Conservation (phyloP, 495 filamentous ascomycete genomes). For the Pyrenopolyporus hunteri region DNA sequence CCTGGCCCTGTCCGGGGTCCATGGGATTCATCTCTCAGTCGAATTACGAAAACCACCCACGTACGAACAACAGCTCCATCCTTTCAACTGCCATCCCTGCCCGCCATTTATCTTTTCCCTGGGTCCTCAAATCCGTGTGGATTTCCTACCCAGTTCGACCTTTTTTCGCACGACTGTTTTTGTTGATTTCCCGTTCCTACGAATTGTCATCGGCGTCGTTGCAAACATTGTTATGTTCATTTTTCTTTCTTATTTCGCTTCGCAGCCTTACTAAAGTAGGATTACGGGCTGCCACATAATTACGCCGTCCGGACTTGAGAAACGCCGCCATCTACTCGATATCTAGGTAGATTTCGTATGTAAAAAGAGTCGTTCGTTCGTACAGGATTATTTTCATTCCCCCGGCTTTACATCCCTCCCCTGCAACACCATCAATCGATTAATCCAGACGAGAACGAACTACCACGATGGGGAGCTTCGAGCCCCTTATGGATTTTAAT, state of each 20-base stretch:
- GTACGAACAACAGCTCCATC: conserved; percentile 33
- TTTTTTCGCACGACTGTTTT: conserved; percentile 20
- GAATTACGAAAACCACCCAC: conserved; percentile 38
- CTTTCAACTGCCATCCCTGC: conserved; percentile 22
- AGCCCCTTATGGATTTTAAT: conserved; percentile 45
- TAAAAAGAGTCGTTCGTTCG: conserved; percentile 4
- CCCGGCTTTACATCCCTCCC: conserved; percentile 17
- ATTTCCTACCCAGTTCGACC: conserved; percentile 26
- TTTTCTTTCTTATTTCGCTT: conserved; percentile 7
- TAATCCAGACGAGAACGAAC: conserved; percentile 18
- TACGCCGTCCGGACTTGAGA: conserved; percentile 1
- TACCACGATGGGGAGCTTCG: conserved; percentile 30
- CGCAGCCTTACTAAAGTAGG: not conserved
- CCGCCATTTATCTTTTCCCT: conserved; percentile 28
- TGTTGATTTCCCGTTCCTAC: conserved; percentile 15
- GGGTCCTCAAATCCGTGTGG: conserved; percentile 26
- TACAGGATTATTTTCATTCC: conserved; percentile 4
- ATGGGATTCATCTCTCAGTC: conserved; percentile 31
- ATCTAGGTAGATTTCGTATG: conserved; percentile 3
- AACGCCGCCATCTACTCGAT: not conserved
- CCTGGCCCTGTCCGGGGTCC: conserved; percentile 27
- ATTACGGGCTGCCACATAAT: not conserved
- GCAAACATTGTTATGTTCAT: not conserved
- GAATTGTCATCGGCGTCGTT: conserved; percentile 8
- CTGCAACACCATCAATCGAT: conserved; percentile 35